phyloP scores from a whole-genome alignment of 768 basidiomycete species.

The Hygrophoropsis aurantiaca region DNA sequence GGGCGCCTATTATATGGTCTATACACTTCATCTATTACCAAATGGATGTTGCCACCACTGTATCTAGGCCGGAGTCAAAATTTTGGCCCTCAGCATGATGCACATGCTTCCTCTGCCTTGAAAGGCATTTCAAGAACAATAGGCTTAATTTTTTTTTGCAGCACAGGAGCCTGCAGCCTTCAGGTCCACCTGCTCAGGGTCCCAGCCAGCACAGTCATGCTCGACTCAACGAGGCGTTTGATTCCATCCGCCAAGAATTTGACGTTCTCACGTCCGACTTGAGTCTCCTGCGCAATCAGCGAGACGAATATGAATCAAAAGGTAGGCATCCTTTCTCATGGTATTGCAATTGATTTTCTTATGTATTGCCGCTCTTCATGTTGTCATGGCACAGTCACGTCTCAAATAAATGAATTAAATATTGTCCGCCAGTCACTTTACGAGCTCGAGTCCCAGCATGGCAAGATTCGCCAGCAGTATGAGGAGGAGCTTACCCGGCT shows the following conservation, averaged over 20 bases:
- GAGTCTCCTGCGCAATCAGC: slow-evolving; percentile 64
- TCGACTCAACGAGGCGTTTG: slow-evolving; percentile 76
- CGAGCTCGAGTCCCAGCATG: slow-evolving; percentile 87
- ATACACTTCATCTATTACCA: not conserved
- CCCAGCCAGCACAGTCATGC: slow-evolving; percentile 38
- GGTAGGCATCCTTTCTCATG: slow-evolving; percentile 46
- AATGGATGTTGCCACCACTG: too few species aligned
- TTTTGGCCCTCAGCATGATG: slow-evolving; percentile 11
- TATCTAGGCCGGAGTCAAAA: slow-evolving; percentile 18
- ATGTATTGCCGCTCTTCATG: slow-evolving; percentile 10
- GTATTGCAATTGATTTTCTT: not conserved
- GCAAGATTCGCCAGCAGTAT: slow-evolving; percentile 81
- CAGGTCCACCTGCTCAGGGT: slow-evolving; percentile 43
- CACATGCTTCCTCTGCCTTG: not conserved
- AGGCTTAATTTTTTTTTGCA: slow-evolving; percentile 25
- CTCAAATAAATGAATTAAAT: slow-evolving; percentile 87
- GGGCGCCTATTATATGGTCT: not conserved
- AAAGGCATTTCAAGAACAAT: not conserved
- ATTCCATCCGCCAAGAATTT: slow-evolving; percentile 81
- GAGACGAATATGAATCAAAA: slow-evolving; percentile 90
- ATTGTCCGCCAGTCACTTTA: slow-evolving; percentile 88
- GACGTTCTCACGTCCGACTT: slow-evolving; percentile 73
- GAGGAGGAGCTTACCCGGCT: slow-evolving; percentile 81
- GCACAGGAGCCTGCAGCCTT: slow-evolving; percentile 58
- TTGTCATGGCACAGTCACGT: slow-evolving; percentile 48